Evolutionary conservation across 768 basidiomycete species (phyloP).

Genomic region (Tylopilus intermedius): DNA sequence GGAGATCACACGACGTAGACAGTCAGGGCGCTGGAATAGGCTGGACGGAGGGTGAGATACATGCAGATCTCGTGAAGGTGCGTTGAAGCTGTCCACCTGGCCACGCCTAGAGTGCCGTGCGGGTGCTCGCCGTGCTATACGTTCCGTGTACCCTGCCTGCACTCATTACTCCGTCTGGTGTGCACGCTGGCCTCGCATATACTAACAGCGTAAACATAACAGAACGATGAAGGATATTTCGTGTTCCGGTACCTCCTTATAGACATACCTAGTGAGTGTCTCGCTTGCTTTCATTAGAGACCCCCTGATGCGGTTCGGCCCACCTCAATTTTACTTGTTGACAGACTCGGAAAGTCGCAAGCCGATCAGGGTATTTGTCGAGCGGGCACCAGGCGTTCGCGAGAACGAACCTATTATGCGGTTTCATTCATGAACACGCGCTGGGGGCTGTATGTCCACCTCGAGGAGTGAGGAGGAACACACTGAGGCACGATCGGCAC

Average conservation of each 20-base stretch:
- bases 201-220: constrained; percentile 10
- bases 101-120: not conserved
- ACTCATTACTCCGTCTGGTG: constrained; percentile 3
- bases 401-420: constrained; percentile 70
- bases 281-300: constrained; percentile 18
- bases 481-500: constrained; percentile 9
- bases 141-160: not conserved
- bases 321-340: constrained; percentile 9
- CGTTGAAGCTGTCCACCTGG: constrained; percentile 21
- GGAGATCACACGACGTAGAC: constrained; percentile 31
- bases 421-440: constrained; percentile 43
- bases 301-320: constrained; percentile 1
- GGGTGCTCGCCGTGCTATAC: constrained; percentile 1
- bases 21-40: constrained; percentile 35
- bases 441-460: constrained; percentile 8
- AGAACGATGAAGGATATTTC: constrained; percentile 77
- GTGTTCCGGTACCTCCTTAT: constrained; percentile 73
- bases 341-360: constrained; percentile 59
- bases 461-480: constrained; percentile 9
- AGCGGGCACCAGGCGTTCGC: constrained; percentile 57
- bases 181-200: constrained; percentile 3
- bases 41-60: constrained; percentile 76
- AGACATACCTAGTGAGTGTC: constrained; percentile 68
- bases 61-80: constrained; percentile 73
- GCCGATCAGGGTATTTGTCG: constrained; percentile 65